phyloP scores from a whole-genome alignment of 2,329 filamentous ascomycete species.

The Xylariales sp. region DNA sequence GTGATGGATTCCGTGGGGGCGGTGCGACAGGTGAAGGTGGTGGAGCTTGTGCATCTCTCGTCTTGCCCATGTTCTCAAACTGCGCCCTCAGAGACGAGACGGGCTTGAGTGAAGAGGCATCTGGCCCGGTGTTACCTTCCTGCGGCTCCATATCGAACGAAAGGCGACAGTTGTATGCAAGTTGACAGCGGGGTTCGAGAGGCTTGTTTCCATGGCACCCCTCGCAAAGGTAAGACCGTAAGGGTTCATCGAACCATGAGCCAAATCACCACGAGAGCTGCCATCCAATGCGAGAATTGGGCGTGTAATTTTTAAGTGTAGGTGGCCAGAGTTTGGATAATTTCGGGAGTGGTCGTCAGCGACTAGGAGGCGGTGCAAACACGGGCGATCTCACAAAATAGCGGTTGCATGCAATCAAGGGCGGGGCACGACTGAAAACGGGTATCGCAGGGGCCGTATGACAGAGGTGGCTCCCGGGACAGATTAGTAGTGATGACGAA shows the following conservation, averaged over 20 bases:
- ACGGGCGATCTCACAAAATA: conserved; percentile 5
- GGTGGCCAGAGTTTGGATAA: neutral
- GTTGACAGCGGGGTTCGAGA: conserved; percentile 3
- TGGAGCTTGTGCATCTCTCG: conserved; percentile 29
- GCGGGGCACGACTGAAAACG: conserved; percentile 2
- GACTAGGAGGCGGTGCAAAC: conserved; percentile 6
- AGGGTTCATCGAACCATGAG: conserved; percentile 4
- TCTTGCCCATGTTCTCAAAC: conserved; percentile 71
- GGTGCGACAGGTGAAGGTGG: conserved; percentile 22
- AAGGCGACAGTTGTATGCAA: neutral
- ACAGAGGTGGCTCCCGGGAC: no score
- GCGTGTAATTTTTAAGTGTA: no score
- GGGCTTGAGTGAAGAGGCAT: conserved; percentile 76
- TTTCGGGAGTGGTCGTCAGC: conserved; percentile 5
- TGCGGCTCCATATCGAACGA: conserved; percentile 36
- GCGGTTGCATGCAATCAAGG: conserved; percentile 2
- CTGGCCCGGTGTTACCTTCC: conserved; percentile 57
- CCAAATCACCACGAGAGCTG: neutral
- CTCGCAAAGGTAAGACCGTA: neutral
- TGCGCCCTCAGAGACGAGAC: conserved; percentile 77
- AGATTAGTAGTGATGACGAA: neutral
- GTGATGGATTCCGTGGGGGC: conserved; percentile 26
- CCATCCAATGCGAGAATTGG: neutral
- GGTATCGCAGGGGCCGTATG: neutral
- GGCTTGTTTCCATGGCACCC: conserved; percentile 5